Evolutionary conservation across 257 asterid genomes (phyloP).

Genomic region (Euphrasia confusa): DNA sequence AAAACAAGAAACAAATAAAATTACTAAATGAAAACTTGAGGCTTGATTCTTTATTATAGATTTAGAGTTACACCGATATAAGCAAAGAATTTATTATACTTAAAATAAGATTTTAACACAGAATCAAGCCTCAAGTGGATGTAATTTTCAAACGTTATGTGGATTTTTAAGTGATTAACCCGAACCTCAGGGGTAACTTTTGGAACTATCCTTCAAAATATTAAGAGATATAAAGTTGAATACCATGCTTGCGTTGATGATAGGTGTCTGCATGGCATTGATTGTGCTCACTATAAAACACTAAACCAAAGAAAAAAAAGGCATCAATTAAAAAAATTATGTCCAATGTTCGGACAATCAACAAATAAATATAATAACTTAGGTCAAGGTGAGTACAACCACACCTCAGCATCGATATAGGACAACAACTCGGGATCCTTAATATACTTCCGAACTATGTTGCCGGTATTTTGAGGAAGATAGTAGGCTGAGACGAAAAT

Average conservation of each 20-base stretch:
- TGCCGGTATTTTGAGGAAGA: slow-evolving; percentile 96
- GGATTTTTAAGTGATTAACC: no score
- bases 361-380: slow-evolving; percentile 4
- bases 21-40: neutral
- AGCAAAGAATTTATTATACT: no score
- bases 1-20: neutral
- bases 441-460: slow-evolving; percentile 76
- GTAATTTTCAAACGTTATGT: no score
- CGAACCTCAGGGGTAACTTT: no score
- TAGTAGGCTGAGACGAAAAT: slow-evolving; percentile 75
- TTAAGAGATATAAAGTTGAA: slow-evolving; percentile 20
- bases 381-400: slow-evolving; percentile 24
- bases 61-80: no score
- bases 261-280: slow-evolving; percentile 84
- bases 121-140: no score
- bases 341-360: neutral
- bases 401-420: slow-evolving; percentile 95
- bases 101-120: no score
- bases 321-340: slow-evolving; percentile 13
- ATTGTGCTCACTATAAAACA: slow-evolving; percentile 98
- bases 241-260: slow-evolving; percentile 99
- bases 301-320: slow-evolving; percentile 36
- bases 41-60: no score
- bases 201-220: neutral
- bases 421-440: slow-evolving; percentile 80